Conservation (phyloP, 2,329 filamentous ascomycete genomes). For the Alternaria infectoria region DNA sequence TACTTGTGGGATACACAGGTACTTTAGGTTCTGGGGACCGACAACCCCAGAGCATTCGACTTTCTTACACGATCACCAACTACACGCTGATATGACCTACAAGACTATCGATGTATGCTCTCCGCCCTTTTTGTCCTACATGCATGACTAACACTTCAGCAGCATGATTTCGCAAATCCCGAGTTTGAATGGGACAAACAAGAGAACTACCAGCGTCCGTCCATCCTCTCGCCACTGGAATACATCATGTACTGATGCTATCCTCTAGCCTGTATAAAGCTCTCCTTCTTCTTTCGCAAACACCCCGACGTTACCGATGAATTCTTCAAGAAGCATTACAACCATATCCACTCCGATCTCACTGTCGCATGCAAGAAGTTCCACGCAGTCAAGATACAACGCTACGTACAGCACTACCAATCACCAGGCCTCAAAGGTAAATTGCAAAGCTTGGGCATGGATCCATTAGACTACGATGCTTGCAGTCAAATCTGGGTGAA, state of each 20-base stretch:
- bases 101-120: background rate
- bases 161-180: background rate
- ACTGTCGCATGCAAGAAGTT: background rate
- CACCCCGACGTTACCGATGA: background rate
- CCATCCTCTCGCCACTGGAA: background rate
- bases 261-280: background rate
- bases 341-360: background rate
- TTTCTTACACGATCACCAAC: background rate
- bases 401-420: background rate
- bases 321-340: background rate
- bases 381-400: background rate
- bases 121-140: background rate
- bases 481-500: slow-evolving; percentile 33
- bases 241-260: background rate
- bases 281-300: background rate
- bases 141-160: background rate
- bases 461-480: slow-evolving; percentile 27
- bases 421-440: background rate
- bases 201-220: background rate
- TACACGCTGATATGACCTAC: background rate
- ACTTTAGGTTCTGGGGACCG: background rate
- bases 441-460: background rate
- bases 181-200: background rate
- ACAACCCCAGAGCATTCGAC: background rate
- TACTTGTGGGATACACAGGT: background rate